These are phyloP conservation scores for Claviceps sp. DNA, from an alignment of 2,329 filamentous ascomycete genomes.

Conservation along the genomic window DNA sequence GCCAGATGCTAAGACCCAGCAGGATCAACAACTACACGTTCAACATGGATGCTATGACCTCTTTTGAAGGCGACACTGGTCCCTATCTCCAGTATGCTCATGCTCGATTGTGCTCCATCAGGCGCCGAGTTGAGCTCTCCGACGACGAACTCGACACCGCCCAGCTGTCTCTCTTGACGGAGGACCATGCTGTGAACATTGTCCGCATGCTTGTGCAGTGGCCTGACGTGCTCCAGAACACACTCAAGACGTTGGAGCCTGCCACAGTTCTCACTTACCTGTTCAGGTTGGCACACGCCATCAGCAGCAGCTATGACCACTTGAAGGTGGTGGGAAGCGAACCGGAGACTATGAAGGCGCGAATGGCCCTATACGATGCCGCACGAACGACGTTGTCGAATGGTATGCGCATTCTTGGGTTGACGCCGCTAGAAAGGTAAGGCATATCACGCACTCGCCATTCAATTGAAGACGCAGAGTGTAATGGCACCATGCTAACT, in stretches of 20 bases:
- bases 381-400: slow-evolving; percentile 66
- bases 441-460: background rate
- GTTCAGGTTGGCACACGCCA: slow-evolving; percentile 73
- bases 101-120: slow-evolving; percentile 55
- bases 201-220: slow-evolving; percentile 68
- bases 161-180: slow-evolving; percentile 54
- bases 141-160: slow-evolving; percentile 47
- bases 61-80: slow-evolving; percentile 75
- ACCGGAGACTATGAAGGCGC: slow-evolving; percentile 46
- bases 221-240: slow-evolving; percentile 75
- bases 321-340: slow-evolving; percentile 73
- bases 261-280: slow-evolving; percentile 44
- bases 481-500: background rate
- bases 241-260: slow-evolving; percentile 72
- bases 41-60: slow-evolving; percentile 70
- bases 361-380: slow-evolving; percentile 49
- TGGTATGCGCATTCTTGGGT: slow-evolving; percentile 68
- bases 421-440: slow-evolving; percentile 56
- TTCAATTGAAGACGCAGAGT: background rate
- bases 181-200: slow-evolving; percentile 59
- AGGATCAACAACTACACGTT: slow-evolving; percentile 56
- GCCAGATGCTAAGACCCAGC: background rate
- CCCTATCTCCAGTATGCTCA: slow-evolving; percentile 78
- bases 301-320: slow-evolving; percentile 72
- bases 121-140: slow-evolving; percentile 39